Evolutionary conservation across 2,329 filamentous ascomycete genomes (phyloP), one percentile per base, ranked within the genome.

Genomic region (Colletotrichum sansevieriae): DNA sequence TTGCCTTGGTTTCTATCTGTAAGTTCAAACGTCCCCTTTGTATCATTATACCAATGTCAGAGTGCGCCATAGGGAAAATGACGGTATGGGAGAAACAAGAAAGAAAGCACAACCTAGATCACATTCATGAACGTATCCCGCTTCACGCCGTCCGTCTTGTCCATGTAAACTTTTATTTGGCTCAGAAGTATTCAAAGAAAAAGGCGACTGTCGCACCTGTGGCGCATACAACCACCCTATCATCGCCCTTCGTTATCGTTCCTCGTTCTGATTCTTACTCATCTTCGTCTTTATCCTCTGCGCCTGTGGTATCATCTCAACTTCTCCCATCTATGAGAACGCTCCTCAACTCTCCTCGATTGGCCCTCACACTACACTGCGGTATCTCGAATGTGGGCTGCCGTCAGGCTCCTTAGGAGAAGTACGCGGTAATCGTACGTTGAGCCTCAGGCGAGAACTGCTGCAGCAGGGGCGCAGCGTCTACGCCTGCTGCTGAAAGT

Each of bases 381-480:
- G 4, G 7, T 29, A 2, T 29, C 29, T 29, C 29, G 29, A 22
- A 18, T 11, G 4, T 39, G 11, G 37, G 37, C 37, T 39, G 9
- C 13, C 11, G 11, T 39, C 13, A 11, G 37, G 37, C 11, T 10
- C 61, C 75, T 87, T 7, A 94, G 76, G 87, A 85, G 82, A 97
- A 97, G 83, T 91, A 93, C 72, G 88, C 88, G 79, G 91, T 90
- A 69, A 97, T 93, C 11, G 88, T 91, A 76, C 90, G 88, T 80
- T 98, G 95, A 70, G 92, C 91, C 74, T 97, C 93, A 2, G 91
- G 90, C 12, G 90, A 88, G 76, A 98, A 89, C 65, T 90, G 90
- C 69, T 90, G 88, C 63, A 97, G 84, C 58, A 97, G 84, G 72
- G 92, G 91, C 70, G 90, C 89, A 2, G 92, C 90, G 75, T 97